phyloP scores from a whole-genome alignment of 495 filamentous ascomycete genomes.

The Margaritispora aquatica region DNA sequence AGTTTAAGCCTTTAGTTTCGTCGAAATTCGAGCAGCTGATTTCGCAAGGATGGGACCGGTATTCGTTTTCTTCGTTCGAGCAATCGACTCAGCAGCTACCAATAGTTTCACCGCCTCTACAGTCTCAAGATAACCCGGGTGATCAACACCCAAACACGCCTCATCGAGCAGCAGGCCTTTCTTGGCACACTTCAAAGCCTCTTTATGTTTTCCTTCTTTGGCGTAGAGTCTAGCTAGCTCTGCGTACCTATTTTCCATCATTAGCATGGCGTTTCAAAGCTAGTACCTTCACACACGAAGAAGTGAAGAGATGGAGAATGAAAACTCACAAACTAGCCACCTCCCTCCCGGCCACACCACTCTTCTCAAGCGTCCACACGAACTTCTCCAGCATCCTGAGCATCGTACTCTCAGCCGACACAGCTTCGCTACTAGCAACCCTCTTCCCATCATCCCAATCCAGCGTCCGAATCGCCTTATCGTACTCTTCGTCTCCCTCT shows the following conservation, averaged over 20 bases:
- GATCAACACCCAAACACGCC: slow-evolving; percentile 15
- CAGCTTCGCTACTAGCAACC: background rate
- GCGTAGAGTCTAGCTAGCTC: slow-evolving; percentile 5
- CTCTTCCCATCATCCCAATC: background rate
- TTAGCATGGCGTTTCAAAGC: background rate
- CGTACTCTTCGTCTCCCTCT: background rate
- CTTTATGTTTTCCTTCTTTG: background rate
- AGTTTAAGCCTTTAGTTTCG: no score
- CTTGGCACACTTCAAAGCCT: slow-evolving; percentile 9
- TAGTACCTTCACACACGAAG: background rate
- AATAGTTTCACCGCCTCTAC: slow-evolving; percentile 1
- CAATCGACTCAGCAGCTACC: no score
- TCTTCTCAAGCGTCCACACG: background rate
- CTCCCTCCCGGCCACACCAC: slow-evolving; percentile 12
- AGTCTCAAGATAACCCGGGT: slow-evolving; percentile 4
- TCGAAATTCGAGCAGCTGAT: no score
- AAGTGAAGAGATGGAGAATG: no score
- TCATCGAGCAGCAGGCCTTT: slow-evolving; percentile 9
- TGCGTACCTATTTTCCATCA: background rate
- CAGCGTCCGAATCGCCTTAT: background rate
- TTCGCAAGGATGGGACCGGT: no score
- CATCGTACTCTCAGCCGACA: background rate
- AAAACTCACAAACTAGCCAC: slow-evolving; percentile 12
- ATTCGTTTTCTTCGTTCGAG: no score
- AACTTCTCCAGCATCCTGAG: background rate